phyloP scores from a whole-genome alignment of 768 basidiomycete genomes.

The Rhodotorula toruloides region DNA sequence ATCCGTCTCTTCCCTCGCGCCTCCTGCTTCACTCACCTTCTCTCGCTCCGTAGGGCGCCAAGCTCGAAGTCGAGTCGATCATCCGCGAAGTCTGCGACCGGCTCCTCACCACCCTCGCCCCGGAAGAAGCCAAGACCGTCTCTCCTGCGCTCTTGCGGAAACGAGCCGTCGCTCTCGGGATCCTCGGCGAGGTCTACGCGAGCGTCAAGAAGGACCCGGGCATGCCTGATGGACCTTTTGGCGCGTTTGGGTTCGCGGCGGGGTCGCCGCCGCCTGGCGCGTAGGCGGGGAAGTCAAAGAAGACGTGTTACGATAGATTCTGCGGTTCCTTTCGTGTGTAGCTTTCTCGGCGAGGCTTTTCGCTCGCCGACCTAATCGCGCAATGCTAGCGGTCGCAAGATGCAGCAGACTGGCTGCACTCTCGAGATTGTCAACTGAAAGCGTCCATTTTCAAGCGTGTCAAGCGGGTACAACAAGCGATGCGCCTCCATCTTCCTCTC shows the following conservation, averaged over 20 bases:
- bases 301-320: neutral
- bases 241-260: slow-evolving; percentile 18
- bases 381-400: too few species aligned
- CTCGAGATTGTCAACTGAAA: too few species aligned
- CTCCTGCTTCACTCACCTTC: neutral
- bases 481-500: too few species aligned
- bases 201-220: slow-evolving; percentile 60
- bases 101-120: slow-evolving; percentile 8
- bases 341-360: too few species aligned
- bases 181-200: slow-evolving; percentile 74
- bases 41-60: slow-evolving; percentile 61
- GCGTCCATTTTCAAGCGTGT: too few species aligned
- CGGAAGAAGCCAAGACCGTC: slow-evolving; percentile 28
- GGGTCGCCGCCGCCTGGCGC: neutral
- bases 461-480: too few species aligned
- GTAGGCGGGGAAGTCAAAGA: neutral
- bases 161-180: slow-evolving; percentile 74
- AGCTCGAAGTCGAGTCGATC: slow-evolving; percentile 84
- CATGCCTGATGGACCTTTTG: slow-evolving; percentile 16
- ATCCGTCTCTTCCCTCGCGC: neutral
- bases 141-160: slow-evolving; percentile 57
- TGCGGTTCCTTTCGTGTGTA: too few species aligned
- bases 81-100: slow-evolving; percentile 83
- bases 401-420: too few species aligned
- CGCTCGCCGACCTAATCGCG: too few species aligned